Base-by-base conservation (phyloP, 1,284 basidiomycete genomes). In the Malassezia psittaci region DNA sequence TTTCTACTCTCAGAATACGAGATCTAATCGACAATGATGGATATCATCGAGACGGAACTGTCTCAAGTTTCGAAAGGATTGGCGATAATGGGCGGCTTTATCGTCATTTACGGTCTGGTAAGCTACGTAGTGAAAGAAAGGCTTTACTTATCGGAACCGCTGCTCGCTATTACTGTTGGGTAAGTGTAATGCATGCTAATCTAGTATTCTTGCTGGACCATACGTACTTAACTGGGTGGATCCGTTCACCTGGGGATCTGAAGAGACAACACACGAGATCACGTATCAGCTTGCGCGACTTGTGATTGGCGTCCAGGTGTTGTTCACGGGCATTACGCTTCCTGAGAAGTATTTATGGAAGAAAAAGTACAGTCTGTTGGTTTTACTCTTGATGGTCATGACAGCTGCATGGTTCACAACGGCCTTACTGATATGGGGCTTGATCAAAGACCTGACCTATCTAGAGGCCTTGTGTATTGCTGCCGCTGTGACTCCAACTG, bases 401-500 rank as follows among this genome's bases (percentile, higher is more conserved):
- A 77, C 75, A 2, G 69, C 63, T 10, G 74, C 72, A 16, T 78
- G 77, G 77, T 74, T 78, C 48, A 60, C 72, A 13, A 68, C 69
- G 1, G 75, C 70, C 0, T 57, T 74, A 5, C 63, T 78, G 40
- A 64, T 78, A 43, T 71, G 68, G 61, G 72, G 63, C 2, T 52
- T 77, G 18, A 65, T 77, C 21, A 72, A 70, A 9, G 52, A 61
- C 29, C 52, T 78, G 36, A 74, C 72, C 13, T 77, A 68, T 44
- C 62, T 77, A 36, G 76, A 78, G 53, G 61, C 69, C 19, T 62
- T 78, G 5, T 65, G 64, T 57, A 76, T 77, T 37, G 68, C 74
- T 0, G 74, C 77, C 1, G 73, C 74, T 40, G 66, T 78, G 21
- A 77, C 77, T 0, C 77, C 77, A 6, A 77, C 77, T 5, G 77